Conservation (phyloP, 2,329 filamentous ascomycete genomes). For the Penicillium brevicompactum region DNA sequence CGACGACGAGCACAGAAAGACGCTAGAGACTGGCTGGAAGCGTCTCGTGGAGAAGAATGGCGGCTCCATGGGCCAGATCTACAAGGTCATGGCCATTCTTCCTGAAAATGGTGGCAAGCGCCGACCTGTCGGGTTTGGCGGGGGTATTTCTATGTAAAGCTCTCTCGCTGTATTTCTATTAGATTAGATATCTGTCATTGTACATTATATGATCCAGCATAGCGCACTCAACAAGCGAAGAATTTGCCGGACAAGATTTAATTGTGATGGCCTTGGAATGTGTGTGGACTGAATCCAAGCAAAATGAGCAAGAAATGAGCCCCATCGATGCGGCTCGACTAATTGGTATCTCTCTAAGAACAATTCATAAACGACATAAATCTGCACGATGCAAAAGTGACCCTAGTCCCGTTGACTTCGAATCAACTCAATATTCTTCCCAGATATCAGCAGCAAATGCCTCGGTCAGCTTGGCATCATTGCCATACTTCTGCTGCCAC, state of each 20-base stretch:
- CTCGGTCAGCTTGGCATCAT: slow-evolving; percentile 79
- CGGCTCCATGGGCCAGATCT: slow-evolving; percentile 89
- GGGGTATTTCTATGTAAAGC: slow-evolving; percentile 49
- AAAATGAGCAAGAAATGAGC: background rate
- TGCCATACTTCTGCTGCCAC: slow-evolving; percentile 83
- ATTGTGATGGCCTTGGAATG: background rate
- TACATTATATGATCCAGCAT: background rate
- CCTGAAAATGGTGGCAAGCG: slow-evolving; percentile 75
- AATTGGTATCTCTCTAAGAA: slow-evolving; percentile 20
- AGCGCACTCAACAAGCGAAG: background rate
- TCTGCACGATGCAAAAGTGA: background rate
- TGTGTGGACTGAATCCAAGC: background rate
- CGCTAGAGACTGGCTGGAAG: slow-evolving; percentile 74
- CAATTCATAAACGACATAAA: background rate
- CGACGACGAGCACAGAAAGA: slow-evolving; percentile 57
- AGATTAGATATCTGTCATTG: background rate
- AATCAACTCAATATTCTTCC: slow-evolving; percentile 53
- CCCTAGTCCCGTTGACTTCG: background rate
- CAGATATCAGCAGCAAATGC: slow-evolving; percentile 83
- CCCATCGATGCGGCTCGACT: background rate
- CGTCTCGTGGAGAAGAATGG: slow-evolving; percentile 80
- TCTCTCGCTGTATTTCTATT: slow-evolving; percentile 4
- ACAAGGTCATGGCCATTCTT: slow-evolving; percentile 89
- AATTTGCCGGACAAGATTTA: background rate
- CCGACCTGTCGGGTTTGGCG: slow-evolving; percentile 89